Conservation (phyloP, 164 flowering plant genomes). For the Taxillus chinensis region DNA sequence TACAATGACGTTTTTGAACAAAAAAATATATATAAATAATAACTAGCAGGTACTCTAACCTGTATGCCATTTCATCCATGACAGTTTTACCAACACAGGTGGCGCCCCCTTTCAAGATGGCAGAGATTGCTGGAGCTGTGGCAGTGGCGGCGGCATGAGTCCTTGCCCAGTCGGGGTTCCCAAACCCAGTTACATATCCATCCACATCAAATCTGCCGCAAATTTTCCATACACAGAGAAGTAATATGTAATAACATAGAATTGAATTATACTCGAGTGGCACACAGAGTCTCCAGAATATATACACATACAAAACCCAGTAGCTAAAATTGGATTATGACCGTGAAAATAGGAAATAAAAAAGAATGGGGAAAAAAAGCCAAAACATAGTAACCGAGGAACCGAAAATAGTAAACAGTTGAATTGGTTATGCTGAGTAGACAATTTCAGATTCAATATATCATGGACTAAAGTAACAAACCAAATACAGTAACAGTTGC, state of each 20-base stretch:
- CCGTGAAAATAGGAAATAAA: not conserved
- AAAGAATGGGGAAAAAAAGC: not conserved
- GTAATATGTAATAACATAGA: not conserved
- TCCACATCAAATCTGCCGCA: slow-evolving; percentile 69
- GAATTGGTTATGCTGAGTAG: too few species aligned
- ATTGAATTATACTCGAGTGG: not conserved
- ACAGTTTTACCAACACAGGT: slow-evolving; percentile 81
- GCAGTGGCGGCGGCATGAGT: slow-evolving; percentile 62
- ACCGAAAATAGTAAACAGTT: not conserved
- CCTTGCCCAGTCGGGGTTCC: slow-evolving; percentile 90
- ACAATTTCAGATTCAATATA: too few species aligned
- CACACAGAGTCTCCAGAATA: not conserved
- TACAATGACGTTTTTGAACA: too few species aligned
- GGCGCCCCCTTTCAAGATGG: slow-evolving; percentile 59
- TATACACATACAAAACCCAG: not conserved
- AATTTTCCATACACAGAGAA: slow-evolving; percentile 1
- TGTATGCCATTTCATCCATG: slow-evolving; percentile 98
- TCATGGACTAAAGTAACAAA: too few species aligned
- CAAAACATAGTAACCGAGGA: too few species aligned
- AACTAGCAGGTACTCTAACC: slow-evolving; percentile 28
- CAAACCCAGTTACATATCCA: slow-evolving; percentile 82
- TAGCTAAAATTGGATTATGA: not conserved
- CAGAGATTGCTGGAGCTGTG: slow-evolving; percentile 66
- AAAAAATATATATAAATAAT: too few species aligned
- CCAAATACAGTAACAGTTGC: too few species aligned